A percentile compares a stretch with the other conserved stretches of the same genome.
phyloP scores from a whole-genome alignment of 352 stramenopile genomes.

The Phytophthora fragariae region DNA sequence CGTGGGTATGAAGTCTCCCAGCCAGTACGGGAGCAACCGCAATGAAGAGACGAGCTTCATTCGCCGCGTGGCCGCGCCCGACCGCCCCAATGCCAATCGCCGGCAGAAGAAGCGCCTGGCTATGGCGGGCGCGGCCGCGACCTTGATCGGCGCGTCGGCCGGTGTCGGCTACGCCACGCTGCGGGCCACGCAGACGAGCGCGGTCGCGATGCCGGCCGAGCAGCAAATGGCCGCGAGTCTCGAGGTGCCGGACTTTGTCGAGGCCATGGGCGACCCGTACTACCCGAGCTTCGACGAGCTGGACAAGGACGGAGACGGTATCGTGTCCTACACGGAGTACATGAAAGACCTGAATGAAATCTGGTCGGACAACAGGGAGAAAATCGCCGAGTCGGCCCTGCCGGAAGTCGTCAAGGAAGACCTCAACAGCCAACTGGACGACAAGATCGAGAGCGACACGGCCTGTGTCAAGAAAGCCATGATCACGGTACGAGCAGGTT shows the following conservation, averaged over 20 bases:
- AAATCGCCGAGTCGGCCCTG: slow-evolving; percentile 42
- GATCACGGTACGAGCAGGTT: slow-evolving; percentile 38
- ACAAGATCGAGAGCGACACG: slow-evolving; percentile 48
- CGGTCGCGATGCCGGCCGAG: slow-evolving; percentile 14
- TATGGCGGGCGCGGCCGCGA: slow-evolving; percentile 45
- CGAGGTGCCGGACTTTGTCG: slow-evolving; percentile 43
- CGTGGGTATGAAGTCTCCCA: slow-evolving; percentile 60
- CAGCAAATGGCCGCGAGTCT: slow-evolving; percentile 33
- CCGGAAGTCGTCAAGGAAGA: slow-evolving; percentile 47
- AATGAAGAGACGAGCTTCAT: slow-evolving; percentile 73
- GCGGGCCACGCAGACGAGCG: background rate
- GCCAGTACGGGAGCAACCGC: slow-evolving; percentile 54
- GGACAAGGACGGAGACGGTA: slow-evolving; percentile 42
- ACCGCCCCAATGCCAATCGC: slow-evolving; percentile 43
- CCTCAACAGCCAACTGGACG: slow-evolving; percentile 45
- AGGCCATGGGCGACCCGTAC: slow-evolving; percentile 40
- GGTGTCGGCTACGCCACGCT: slow-evolving; percentile 56
- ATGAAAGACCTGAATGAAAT: slow-evolving; percentile 40
- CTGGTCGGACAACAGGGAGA: slow-evolving; percentile 28
- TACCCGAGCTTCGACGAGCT: slow-evolving; percentile 52
- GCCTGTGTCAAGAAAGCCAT: slow-evolving; percentile 51
- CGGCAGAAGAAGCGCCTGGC: slow-evolving; percentile 58
- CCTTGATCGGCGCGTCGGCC: slow-evolving; percentile 48
- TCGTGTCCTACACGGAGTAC: slow-evolving; percentile 51
- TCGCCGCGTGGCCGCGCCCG: slow-evolving; percentile 54